phyloP scores from a whole-genome alignment of 2,329 filamentous ascomycete species.

The Neospermospora avenae region DNA sequence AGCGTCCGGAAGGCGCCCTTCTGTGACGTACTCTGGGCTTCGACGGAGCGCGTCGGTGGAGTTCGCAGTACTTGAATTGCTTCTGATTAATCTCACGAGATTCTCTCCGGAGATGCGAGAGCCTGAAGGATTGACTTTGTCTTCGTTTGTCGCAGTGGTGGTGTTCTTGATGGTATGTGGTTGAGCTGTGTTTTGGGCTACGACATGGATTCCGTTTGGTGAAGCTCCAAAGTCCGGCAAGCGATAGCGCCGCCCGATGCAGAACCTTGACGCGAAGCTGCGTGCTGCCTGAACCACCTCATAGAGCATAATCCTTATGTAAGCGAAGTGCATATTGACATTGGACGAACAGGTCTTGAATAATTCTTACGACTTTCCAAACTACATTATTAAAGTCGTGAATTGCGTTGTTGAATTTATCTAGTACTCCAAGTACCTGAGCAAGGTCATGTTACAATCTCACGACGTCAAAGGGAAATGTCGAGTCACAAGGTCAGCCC shows the following conservation, averaged over 20 bases:
- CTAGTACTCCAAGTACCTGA: too few relatives aligned
- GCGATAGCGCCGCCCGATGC: slow-evolving; percentile 2
- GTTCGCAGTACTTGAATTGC: slow-evolving; percentile 1
- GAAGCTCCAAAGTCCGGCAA: slow-evolving; percentile 20
- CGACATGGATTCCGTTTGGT: slow-evolving; percentile 14
- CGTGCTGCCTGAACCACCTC: not conserved
- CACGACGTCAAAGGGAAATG: too few relatives aligned
- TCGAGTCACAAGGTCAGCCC: too few relatives aligned
- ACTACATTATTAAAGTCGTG: too few relatives aligned
- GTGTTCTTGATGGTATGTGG: slow-evolving; percentile 15
- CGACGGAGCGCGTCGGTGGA: slow-evolving; percentile 26
- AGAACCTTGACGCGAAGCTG: slow-evolving; percentile 9
- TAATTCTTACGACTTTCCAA: too few relatives aligned
- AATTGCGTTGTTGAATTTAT: too few relatives aligned
- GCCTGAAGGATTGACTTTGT: slow-evolving; percentile 6
- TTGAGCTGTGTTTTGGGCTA: slow-evolving; percentile 21
- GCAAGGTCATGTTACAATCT: too few relatives aligned
- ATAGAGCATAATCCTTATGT: not conserved
- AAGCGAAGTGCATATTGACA: too few relatives aligned
- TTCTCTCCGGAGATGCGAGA: slow-evolving; percentile 3
- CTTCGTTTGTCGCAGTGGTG: slow-evolving; percentile 7
- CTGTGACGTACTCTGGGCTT: slow-evolving; percentile 25
- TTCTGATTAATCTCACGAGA: not conserved
- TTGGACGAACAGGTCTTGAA: too few relatives aligned
- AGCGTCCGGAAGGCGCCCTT: slow-evolving; percentile 29